These are phyloP conservation scores for Ricinus communis DNA, from an alignment of 345 rosid genomes.

Conservation along the genomic window DNA sequence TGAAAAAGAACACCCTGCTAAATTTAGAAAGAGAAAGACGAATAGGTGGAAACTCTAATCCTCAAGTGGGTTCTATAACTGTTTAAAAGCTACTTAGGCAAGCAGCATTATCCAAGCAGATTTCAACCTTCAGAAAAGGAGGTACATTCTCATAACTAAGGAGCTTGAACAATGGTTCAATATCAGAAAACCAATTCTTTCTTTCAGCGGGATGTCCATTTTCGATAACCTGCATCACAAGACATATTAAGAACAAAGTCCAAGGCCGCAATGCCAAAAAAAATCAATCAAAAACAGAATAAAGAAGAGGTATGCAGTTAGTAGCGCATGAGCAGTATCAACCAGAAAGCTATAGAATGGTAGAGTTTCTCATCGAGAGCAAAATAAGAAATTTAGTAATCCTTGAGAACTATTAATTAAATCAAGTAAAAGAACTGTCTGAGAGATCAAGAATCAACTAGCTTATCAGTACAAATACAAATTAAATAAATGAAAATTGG, in stretches of 20 bases:
- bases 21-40: slow-evolving; percentile 8
- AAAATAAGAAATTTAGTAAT: not conserved
- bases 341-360: not conserved
- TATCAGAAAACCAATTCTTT: slow-evolving; percentile 88
- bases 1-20: slow-evolving; percentile 30
- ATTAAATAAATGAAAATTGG: not conserved
- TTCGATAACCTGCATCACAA: slow-evolving; percentile 60
- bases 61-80: not conserved
- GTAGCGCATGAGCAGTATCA: not conserved
- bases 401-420: not conserved
- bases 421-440: not conserved
- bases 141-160: slow-evolving; percentile 94
- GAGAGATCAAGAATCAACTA: not conserved
- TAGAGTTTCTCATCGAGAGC: no score
- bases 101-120: slow-evolving; percentile 15
- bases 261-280: not conserved
- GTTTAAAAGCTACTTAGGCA: not conserved
- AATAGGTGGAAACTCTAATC: slow-evolving; percentile 1
- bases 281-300: not conserved
- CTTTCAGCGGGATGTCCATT: slow-evolving; percentile 79
- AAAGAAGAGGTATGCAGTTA: not conserved
- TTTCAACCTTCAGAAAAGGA: slow-evolving; percentile 78
- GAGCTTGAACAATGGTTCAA: slow-evolving; percentile 93
- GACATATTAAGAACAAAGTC: slow-evolving; percentile 4
- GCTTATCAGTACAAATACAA: not conserved